Percentiles rank a stretch among this genome's conserved stretches.
Evolutionary conservation across 345 rosid species (phyloP).

Genomic region (Aethionema arabicum): DNA sequence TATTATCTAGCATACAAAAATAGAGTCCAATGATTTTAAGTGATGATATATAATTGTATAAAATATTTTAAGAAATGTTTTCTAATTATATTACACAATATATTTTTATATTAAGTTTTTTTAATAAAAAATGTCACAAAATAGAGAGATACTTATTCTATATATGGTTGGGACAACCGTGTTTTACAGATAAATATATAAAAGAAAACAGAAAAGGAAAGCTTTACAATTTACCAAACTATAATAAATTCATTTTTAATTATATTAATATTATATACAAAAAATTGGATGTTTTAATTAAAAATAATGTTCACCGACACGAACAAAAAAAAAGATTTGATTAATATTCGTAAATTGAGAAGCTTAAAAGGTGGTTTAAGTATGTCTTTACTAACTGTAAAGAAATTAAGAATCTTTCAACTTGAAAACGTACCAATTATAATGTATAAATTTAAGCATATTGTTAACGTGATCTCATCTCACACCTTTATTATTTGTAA

Average conservation of each 20-base stretch:
- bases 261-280: neutral
- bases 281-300: neutral
- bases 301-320: neutral
- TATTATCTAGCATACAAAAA: too few relatives aligned
- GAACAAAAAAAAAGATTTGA: neutral
- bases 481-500: too few relatives aligned
- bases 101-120: too few relatives aligned
- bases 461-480: neutral
- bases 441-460: neutral
- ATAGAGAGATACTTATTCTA: constrained; percentile 24
- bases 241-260: constrained; percentile 6
- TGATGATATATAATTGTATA: too few relatives aligned
- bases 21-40: too few relatives aligned
- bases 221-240: constrained; percentile 12
- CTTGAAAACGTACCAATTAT: neutral
- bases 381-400: constrained; percentile 26
- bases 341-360: neutral
- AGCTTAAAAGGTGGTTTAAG: neutral
- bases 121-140: too few relatives aligned
- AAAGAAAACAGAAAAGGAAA: constrained; percentile 13
- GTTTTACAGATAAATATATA: constrained; percentile 12
- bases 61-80: too few relatives aligned
- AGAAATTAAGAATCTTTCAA: constrained; percentile 21
- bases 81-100: too few relatives aligned
- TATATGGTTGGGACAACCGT: constrained; percentile 33